Percentiles rank a stretch among this genome's conserved stretches.
These are phyloP conservation scores for Penicillium crystallinum DNA, from an alignment of 495 filamentous ascomycete genomes.

Conservation along the genomic window DNA sequence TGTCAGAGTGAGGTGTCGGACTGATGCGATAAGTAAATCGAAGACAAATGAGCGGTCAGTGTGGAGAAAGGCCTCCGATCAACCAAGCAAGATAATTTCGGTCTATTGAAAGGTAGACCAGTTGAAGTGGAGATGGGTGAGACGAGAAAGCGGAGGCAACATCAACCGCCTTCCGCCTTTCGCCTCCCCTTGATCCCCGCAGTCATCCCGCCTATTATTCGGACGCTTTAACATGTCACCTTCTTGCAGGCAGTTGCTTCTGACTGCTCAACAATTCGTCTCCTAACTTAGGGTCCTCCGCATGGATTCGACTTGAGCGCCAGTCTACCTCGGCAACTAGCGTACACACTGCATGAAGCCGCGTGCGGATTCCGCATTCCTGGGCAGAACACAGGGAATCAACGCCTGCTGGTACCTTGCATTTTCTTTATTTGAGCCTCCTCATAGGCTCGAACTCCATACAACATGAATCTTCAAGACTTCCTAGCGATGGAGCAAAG, in stretches of 20 bases:
- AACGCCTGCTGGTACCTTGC: not conserved
- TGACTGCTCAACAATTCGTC: not conserved
- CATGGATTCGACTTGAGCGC: constrained; percentile 15
- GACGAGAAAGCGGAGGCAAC: constrained; percentile 11
- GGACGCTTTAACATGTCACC: not conserved
- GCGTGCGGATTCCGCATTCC: constrained; percentile 9
- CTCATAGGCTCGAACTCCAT: not conserved
- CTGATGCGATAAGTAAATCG: not conserved
- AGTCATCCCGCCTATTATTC: constrained; percentile 11
- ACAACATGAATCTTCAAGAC: constrained; percentile 31
- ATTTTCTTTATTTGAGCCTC: not conserved
- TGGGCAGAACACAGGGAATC: constrained; percentile 2
- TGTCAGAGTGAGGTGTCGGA: not conserved
- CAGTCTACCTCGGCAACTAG: constrained; percentile 23
- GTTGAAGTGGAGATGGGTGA: constrained; percentile 7
- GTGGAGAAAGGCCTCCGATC: constrained; percentile 1
- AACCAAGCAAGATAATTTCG: constrained; percentile 1
- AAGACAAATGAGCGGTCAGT: constrained; percentile 3
- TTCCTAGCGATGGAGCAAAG: constrained; percentile 33
- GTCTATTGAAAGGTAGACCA: not conserved
- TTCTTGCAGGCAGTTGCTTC: not conserved
- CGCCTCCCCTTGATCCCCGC: constrained; percentile 10
- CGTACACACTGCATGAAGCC: constrained; percentile 11
- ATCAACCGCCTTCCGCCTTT: constrained; percentile 24
- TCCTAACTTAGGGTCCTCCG: constrained; percentile 12